Percentiles rank a stretch among this genome's conserved stretches.
Conservation (phyloP, 2,329 filamentous ascomycete genomes). For the Colletotrichum limetticola region DNA sequence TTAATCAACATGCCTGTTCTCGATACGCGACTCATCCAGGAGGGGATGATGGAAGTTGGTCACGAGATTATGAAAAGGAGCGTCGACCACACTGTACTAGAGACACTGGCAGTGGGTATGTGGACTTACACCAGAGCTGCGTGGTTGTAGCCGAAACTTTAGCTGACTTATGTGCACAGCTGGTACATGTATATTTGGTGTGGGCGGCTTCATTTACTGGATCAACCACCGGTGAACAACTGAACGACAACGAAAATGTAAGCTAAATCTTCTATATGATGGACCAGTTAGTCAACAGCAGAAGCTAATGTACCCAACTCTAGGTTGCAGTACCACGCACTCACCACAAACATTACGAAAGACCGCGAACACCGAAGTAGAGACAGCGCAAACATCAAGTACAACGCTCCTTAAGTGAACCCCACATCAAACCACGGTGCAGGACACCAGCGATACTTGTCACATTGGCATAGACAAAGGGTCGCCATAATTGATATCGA, state of each 20-base stretch:
- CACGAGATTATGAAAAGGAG: slow-evolving; percentile 27
- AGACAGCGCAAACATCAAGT: not conserved
- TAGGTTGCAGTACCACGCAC: not conserved
- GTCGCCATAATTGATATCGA: not conserved
- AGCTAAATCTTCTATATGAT: not conserved
- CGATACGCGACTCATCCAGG: slow-evolving; percentile 19
- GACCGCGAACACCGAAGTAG: not conserved
- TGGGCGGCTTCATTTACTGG: slow-evolving; percentile 32
- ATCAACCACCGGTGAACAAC: slow-evolving; percentile 15
- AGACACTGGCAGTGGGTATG: slow-evolving; percentile 31
- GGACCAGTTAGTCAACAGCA: not conserved
- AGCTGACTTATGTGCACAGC: not conserved
- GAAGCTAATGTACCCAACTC: not conserved
- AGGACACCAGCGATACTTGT: not conserved
- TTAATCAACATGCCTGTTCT: slow-evolving; percentile 23
- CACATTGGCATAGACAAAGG: not conserved
- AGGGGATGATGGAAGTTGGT: slow-evolving; percentile 19
- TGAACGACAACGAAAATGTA: not conserved
- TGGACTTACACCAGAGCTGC: not conserved
- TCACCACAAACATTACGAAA: not conserved
- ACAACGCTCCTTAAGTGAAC: not conserved
- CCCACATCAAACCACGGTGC: not conserved
- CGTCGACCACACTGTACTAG: slow-evolving; percentile 29
- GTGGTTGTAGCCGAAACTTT: not conserved
- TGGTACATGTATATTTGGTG: slow-evolving; percentile 18